phyloP scores from a whole-genome alignment of 352 stramenopile species.

The Elongisporangium anandrum region DNA sequence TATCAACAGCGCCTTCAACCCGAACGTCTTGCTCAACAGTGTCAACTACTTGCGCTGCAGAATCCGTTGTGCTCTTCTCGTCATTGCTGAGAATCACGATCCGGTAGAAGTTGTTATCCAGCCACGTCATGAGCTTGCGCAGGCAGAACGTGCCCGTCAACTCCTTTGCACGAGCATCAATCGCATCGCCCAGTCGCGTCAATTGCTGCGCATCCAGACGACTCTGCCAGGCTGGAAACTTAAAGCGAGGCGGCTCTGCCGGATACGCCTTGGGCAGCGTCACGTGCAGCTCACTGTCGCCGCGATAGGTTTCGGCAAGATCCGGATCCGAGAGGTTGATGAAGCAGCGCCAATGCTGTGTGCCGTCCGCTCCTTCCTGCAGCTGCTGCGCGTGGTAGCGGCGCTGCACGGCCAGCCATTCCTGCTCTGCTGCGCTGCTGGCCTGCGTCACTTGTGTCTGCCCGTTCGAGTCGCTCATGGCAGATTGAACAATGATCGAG shows the following conservation, averaged over 20 bases:
- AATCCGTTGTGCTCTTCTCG: background rate
- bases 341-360: constrained; percentile 31
- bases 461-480: background rate
- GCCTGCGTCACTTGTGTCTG: background rate
- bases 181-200: constrained; percentile 22
- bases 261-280: constrained; percentile 55
- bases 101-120: constrained; percentile 76
- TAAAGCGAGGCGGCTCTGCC: constrained; percentile 28
- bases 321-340: constrained; percentile 62
- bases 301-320: constrained; percentile 41
- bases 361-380: constrained; percentile 8
- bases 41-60: background rate
- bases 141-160: constrained; percentile 46
- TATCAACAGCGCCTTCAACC: background rate
- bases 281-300: constrained; percentile 52
- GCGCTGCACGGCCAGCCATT: constrained; percentile 62
- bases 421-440: constrained; percentile 22
- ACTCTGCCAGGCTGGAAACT: constrained; percentile 47
- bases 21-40: background rate
- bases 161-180: constrained; percentile 30
- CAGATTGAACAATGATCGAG: background rate
- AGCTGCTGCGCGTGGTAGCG: constrained; percentile 50
- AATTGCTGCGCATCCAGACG: constrained; percentile 36
- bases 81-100: constrained; percentile 10
- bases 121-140: constrained; percentile 74